Evolutionary conservation across 768 basidiomycete genomes (phyloP), one percentile per base, ranked within the genome.

Genomic region (Rhizopogon vesiculosus): DNA sequence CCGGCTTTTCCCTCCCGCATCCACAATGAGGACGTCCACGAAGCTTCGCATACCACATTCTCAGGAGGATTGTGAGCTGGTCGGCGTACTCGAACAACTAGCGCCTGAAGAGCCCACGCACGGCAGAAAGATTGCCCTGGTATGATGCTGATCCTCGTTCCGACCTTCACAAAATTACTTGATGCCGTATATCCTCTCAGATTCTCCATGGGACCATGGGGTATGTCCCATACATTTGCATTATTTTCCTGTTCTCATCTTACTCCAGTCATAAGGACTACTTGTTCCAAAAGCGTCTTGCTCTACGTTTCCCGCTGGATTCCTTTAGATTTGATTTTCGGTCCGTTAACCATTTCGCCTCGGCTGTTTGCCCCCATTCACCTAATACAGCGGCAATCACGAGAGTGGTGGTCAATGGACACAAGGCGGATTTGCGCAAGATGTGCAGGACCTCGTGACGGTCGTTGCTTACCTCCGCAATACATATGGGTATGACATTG

Each of bases 321-420:
- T 91, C 89, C 3, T 91, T 93, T 66, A 80, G 90, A 33, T 91
- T 93, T 63, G 91, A 93, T 68, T 93, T 93, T 71, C 82, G 89
- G 89, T 91, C 63, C 54, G 81, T 42, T 22, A n/a, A 41, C 35
- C 64, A 43, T n/a, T 44, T 18, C 33, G 25, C 38, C 28, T 42
- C 42, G 51, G 12, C 51, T 45, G 45, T 40, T 16, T 35, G 25
- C 7, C 54, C 49, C 42, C 44, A 55, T 46, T 57, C 56, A 56
- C 52, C 15, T 39, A 8, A 42, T 42, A 6, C 57, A 91, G 90
- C 49, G 90, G 89, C 18, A 87, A 84, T 69, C 84, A 89, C 66
- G 91, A 93, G 72, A 86, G 85, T 5, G 76, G 79, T 13, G 90
- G 91, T 19, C 68, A 69, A 15, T 88, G 84, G 85, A 76, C 72